Evolutionary conservation across 2,329 filamentous ascomycete genomes (phyloP), one percentile per base, ranked within the genome.

Genomic region (Neodidymelliopsis sp.): DNA sequence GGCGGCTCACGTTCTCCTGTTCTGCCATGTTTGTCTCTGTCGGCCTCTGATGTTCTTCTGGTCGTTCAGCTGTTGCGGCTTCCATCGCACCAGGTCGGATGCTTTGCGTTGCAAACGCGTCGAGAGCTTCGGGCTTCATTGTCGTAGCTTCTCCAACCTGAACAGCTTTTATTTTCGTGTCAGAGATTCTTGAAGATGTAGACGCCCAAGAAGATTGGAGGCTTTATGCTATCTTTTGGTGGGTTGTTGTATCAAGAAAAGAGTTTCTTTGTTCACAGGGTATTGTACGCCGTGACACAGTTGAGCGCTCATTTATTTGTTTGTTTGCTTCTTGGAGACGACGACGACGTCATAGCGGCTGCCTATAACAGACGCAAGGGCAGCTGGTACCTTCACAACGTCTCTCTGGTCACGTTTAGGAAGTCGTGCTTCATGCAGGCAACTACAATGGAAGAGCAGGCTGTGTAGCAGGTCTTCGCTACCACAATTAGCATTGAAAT

Each of bases 61-160:
- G 15, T 30, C 27, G 40, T 2, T 30, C n/a, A 29, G 40, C 16
- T 18, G 54, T 19, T 6, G 49, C 46, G 42, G 61, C 60, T 8
- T 62, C 56, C 3, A 59, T 33, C 27, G 58, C 56, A 39, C 42
- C 48, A 16, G 55, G 55, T 15, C 55, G 59, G 36, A 53, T 60
- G 4, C 53, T 64, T 29, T 51, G 47, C 7, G 47, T 56, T n/a
- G 55, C 43, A 20, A 63, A 48, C 3, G 58, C 53, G 40, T 60
- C 52, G 9, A 57, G 42, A 28, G 56, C 55, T 52, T 61, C 51
- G 2, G 53, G 35, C 37, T 50, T 60, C 55, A 62, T 64, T 12
- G 11, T 8, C 27, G 7, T 12, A 28, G 12, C 7, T 10, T 28
- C 6, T 28, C 13, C 31, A 23, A 34, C 19, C 16, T 19, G 13